phyloP scores from a whole-genome alignment of 257 asterid species.

The Primulina huaijiensis region DNA sequence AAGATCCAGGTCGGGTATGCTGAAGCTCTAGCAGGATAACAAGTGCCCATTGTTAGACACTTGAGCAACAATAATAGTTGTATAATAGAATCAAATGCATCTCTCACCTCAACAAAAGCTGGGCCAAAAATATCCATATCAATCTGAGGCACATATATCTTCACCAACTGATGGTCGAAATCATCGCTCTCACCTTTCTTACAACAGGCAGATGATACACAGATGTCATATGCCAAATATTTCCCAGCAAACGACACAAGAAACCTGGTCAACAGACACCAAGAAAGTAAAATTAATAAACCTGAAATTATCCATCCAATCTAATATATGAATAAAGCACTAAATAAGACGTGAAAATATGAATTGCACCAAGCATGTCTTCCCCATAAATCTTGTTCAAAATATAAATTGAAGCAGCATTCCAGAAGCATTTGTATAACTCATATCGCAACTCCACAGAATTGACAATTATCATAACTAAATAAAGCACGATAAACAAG shows the following conservation, averaged over 20 bases:
- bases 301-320: background rate
- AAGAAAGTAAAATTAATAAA: too few relatives aligned
- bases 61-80: too few relatives aligned
- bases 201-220: slow-evolving; percentile 44
- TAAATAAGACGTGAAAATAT: too few relatives aligned
- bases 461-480: background rate
- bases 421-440: background rate
- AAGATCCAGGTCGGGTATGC: slow-evolving; percentile 27
- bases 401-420: background rate
- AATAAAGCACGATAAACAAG: background rate
- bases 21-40: background rate
- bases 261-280: slow-evolving; percentile 47
- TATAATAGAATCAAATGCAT: background rate
- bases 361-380: background rate
- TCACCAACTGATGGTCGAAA: slow-evolving; percentile 63
- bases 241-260: slow-evolving; percentile 78
- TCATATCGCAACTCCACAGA: background rate
- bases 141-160: slow-evolving; percentile 58
- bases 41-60: background rate
- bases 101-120: slow-evolving; percentile 77
- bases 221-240: slow-evolving; percentile 53
- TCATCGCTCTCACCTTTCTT: slow-evolving; percentile 37
- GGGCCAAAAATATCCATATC: slow-evolving; percentile 67
- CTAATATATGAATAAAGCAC: too few relatives aligned
- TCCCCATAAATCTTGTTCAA: background rate